phyloP scores from a whole-genome alignment of 1,139 yeast species.

The Suhomyces choctaworum region DNA sequence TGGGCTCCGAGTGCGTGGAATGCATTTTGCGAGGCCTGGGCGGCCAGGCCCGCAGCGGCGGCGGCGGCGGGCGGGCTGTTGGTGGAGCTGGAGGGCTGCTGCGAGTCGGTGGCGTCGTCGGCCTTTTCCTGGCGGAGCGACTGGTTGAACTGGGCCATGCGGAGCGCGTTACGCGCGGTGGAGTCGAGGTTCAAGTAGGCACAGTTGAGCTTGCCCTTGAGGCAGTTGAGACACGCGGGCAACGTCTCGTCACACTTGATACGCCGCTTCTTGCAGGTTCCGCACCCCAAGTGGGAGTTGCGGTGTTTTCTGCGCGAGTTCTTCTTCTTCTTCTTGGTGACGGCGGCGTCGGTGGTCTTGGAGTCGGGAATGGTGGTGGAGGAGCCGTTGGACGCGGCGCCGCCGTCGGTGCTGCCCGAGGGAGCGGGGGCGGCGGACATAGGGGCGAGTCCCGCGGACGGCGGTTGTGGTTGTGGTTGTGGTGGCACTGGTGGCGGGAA shows the following conservation, averaged over 20 bases:
- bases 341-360: conserved; percentile 11
- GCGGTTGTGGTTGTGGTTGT: not conserved
- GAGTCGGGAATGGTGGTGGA: conserved; percentile 12
- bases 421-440: conserved; percentile 1
- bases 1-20: conserved; percentile 8
- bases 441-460: not conserved
- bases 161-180: conserved; percentile 50
- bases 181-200: conserved; percentile 54
- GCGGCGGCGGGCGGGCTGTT: conserved; percentile 10
- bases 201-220: conserved; percentile 57
- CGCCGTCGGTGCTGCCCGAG: conserved; percentile 11
- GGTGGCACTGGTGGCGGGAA: not conserved
- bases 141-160: conserved; percentile 54
- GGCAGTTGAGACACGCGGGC: conserved; percentile 61
- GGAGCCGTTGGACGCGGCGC: conserved; percentile 12
- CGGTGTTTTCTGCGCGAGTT: conserved; percentile 61
- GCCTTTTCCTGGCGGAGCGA: conserved; percentile 36
- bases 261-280: conserved; percentile 64
- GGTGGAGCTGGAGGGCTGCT: conserved; percentile 3
- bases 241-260: conserved; percentile 68
- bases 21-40: conserved; percentile 1
- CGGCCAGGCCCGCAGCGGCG: not conserved
- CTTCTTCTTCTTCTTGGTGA: conserved; percentile 32
- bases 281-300: conserved; percentile 64
- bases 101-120: conserved; percentile 12